Percentiles rank a stretch among this genome's conserved stretches.
Conservation (phyloP, 2,329 filamentous ascomycete genomes). For the Pseudogymnoascus sp. region DNA sequence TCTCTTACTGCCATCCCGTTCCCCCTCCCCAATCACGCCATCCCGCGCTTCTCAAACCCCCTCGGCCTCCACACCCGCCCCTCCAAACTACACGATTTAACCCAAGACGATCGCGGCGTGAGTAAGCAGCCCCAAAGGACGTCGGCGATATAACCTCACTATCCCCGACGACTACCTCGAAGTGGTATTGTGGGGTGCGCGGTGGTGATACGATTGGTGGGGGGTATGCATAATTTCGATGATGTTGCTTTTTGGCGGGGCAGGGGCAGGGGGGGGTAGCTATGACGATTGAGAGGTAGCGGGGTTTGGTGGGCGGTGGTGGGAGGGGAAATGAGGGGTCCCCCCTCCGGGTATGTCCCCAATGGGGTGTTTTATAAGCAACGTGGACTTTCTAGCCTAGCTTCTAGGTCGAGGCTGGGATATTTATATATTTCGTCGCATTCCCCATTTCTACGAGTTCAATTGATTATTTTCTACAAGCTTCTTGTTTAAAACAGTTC, state of each 20-base stretch:
- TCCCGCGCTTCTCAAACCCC: neutral
- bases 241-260: neutral
- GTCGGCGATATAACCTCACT: neutral
- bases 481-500: neutral
- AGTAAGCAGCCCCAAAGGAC: neutral
- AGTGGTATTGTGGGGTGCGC: neutral
- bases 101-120: neutral
- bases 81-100: neutral
- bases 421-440: neutral
- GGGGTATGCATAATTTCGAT: neutral
- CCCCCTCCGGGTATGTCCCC: neutral
- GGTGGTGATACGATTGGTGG: neutral
- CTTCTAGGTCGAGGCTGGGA: too few species aligned
- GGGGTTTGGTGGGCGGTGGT: neutral
- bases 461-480: neutral
- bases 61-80: neutral
- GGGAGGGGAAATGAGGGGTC: neutral
- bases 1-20: neutral
- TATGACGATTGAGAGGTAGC: neutral
- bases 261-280: neutral
- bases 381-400: neutral
- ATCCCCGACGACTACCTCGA: neutral
- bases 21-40: neutral
- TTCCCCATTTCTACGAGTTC: neutral
- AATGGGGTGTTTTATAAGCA: neutral